phyloP scores from a whole-genome alignment of 208 protist genomes.

The Crithidia bombi region DNA sequence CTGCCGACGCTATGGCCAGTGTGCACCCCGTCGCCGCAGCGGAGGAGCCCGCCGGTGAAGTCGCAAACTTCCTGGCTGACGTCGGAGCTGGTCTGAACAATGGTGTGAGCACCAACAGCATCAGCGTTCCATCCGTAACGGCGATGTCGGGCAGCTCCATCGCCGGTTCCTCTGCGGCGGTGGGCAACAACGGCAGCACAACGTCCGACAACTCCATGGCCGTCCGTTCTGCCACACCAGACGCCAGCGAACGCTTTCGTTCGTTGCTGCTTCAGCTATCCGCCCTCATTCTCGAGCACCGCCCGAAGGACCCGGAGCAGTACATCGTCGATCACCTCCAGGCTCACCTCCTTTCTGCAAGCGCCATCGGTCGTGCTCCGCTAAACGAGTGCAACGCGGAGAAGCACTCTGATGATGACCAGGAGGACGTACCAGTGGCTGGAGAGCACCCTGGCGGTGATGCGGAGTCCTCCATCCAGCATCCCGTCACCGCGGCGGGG shows the following conservation, averaged over 20 bases:
- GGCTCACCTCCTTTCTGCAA: constrained; percentile 36
- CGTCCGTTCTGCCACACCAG: background rate
- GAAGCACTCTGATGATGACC: background rate
- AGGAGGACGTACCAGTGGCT: background rate
- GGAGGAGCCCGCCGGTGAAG: constrained; percentile 30
- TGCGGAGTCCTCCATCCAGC: constrained; percentile 1
- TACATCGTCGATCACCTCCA: constrained; percentile 58
- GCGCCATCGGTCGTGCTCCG: constrained; percentile 12
- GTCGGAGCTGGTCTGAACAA: constrained; percentile 23
- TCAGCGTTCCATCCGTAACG: background rate
- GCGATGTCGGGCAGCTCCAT: background rate
- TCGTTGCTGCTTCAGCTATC: constrained; percentile 51
- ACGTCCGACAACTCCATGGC: background rate
- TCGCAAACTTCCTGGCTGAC: constrained; percentile 43
- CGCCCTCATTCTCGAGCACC: constrained; percentile 34
- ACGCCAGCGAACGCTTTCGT: constrained; percentile 32
- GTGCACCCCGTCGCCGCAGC: background rate
- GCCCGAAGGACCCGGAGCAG: constrained; percentile 60
- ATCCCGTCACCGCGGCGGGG: constrained; percentile 1
- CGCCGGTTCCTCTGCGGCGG: background rate
- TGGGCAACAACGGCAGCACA: constrained; percentile 1
- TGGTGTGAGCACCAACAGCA: background rate
- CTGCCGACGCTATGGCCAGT: background rate
- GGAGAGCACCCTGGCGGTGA: background rate
- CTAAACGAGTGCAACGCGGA: background rate